These are phyloP conservation scores for Gilbertella persicaria DNA, from an alignment of 371 early-diverging fungal species.

Conservation along the genomic window DNA sequence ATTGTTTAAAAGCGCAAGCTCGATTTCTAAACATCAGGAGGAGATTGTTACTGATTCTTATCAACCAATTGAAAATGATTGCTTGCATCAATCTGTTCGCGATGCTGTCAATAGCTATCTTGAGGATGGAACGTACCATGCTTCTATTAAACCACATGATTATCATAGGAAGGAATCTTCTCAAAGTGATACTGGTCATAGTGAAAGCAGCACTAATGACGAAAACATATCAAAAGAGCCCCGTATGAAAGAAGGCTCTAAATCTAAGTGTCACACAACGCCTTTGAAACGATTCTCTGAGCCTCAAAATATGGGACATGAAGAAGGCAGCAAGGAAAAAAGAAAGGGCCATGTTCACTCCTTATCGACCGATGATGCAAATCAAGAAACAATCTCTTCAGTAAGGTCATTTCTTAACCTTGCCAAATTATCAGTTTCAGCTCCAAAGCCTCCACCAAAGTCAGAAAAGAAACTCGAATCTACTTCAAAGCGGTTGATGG, in stretches of 20 bases:
- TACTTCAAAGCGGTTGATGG: slow-evolving; percentile 45
- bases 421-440: slow-evolving; percentile 7
- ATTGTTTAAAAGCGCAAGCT: slow-evolving; percentile 27
- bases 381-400: slow-evolving; percentile 34
- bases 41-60: too few species aligned
- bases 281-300: too few species aligned
- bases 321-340: too few species aligned
- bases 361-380: slow-evolving; percentile 15
- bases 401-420: slow-evolving; percentile 29
- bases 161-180: too few species aligned
- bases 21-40: not conserved
- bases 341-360: not conserved
- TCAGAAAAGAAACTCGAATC: slow-evolving; percentile 45
- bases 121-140: slow-evolving; percentile 3
- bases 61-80: too few species aligned
- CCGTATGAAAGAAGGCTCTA: too few species aligned
- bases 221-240: too few species aligned
- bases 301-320: too few species aligned
- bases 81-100: slow-evolving; percentile 5
- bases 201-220: too few species aligned
- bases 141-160: too few species aligned
- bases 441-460: slow-evolving; percentile 28
- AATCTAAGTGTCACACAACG: too few species aligned
- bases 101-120: slow-evolving; percentile 8
- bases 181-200: too few species aligned